A percentile compares a stretch with the other conserved stretches of the same genome.
Conservation (phyloP, 164 flowering plant genomes). For the Santalum album region DNA sequence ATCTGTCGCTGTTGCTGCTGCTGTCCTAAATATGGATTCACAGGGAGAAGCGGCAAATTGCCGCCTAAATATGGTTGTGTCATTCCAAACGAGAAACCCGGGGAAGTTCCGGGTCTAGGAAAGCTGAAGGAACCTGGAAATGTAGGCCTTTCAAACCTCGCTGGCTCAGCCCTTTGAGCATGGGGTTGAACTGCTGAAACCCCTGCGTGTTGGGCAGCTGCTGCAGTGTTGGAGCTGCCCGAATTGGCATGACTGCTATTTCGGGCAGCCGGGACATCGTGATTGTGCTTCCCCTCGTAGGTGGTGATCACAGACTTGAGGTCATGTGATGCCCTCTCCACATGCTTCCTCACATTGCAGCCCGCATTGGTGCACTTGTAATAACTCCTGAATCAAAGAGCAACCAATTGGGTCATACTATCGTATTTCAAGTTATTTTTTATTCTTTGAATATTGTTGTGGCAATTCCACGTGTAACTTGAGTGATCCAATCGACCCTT, state of each 20-base stretch:
- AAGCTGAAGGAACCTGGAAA: conserved; percentile 29
- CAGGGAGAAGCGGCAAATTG: conserved; percentile 25
- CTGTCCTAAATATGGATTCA: conserved; percentile 43
- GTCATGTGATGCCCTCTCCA: conserved; percentile 88
- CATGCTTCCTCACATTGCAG: conserved; percentile 83
- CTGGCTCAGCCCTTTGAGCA: conserved; percentile 42
- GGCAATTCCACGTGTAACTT: too few relatives aligned
- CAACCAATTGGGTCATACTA: background rate
- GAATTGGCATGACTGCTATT: conserved; percentile 65
- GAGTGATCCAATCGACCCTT: too few relatives aligned
- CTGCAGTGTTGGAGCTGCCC: conserved; percentile 16
- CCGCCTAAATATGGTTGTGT: conserved; percentile 36
- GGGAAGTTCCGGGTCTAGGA: conserved; percentile 38
- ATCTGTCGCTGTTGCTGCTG: conserved; percentile 23
- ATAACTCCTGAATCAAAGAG: conserved; percentile 63
- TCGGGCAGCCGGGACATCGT: conserved; percentile 88
- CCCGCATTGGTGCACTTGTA: conserved; percentile 90
- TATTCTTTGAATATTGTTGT: too few relatives aligned
- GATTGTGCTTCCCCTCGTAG: conserved; percentile 92
- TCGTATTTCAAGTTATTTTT: too few relatives aligned
- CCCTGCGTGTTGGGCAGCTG: conserved; percentile 22
- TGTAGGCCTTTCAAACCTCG: conserved; percentile 37
- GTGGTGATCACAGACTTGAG: conserved; percentile 88
- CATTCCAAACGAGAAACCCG: conserved; percentile 52
- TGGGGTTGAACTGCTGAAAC: conserved; percentile 19